Conservation (phyloP, 108 stramenopile species). For the Skeletonema potamos region DNA sequence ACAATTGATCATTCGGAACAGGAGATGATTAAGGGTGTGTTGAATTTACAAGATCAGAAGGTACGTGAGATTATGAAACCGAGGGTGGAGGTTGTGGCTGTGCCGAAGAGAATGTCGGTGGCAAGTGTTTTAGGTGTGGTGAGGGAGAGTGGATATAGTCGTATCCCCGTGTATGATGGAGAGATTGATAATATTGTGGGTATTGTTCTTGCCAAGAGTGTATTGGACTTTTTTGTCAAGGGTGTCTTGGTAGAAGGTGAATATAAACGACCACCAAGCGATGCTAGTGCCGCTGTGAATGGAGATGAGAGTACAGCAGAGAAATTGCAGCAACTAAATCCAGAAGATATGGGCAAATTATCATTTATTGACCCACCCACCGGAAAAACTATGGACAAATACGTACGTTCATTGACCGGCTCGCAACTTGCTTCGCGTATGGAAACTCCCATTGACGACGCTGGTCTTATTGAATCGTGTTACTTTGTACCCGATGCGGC, state of each 20-base stretch:
- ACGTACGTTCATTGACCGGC: conserved; percentile 78
- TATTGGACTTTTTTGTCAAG: conserved; percentile 93
- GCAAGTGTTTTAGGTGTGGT: conserved; percentile 85
- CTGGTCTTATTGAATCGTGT: conserved; percentile 87
- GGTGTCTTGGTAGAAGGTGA: conserved; percentile 81
- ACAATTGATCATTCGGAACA: conserved; percentile 95
- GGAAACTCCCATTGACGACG: conserved; percentile 79
- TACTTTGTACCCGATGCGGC: conserved; percentile 98
- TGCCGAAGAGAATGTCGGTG: conserved; percentile 80
- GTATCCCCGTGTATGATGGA: conserved; percentile 96
- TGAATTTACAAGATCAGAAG: conserved; percentile 90
- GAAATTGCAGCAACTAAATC: conserved; percentile 13
- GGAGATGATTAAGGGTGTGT: conserved; percentile 96
- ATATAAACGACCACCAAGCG: conserved; percentile 39
- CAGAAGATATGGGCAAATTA: conserved; percentile 32
- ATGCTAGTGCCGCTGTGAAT: conserved; percentile 18
- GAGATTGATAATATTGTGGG: conserved; percentile 98
- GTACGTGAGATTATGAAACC: conserved; percentile 95
- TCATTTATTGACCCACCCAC: conserved; percentile 46
- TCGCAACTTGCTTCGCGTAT: conserved; percentile 78
- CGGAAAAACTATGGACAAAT: conserved; percentile 50
- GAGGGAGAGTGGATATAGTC: conserved; percentile 84
- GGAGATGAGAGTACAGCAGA: conserved; percentile 9
- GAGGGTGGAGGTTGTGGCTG: conserved; percentile 93
- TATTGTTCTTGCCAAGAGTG: conserved; percentile 92